Percentiles rank a stretch among this genome's conserved stretches.
phyloP scores from a whole-genome alignment of 345 rosid genomes.

The Gossypium ekmanianum region DNA sequence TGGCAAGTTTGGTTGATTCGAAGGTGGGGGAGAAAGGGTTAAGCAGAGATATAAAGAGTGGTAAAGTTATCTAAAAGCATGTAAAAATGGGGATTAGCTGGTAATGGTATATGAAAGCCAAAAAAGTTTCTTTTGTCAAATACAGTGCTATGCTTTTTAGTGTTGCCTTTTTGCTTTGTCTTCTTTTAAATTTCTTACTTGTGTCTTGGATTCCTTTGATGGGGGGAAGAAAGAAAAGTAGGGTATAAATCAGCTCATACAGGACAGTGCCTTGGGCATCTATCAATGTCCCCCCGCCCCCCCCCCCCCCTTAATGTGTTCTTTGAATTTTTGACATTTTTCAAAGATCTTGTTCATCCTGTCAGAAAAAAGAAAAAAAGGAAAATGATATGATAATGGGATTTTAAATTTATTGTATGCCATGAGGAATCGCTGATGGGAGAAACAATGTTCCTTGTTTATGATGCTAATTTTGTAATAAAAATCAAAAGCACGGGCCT shows the following conservation, averaged over 20 bases:
- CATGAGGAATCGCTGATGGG: too few species aligned
- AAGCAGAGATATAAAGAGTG: too few species aligned
- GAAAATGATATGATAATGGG: too few species aligned
- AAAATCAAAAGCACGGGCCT: too few species aligned
- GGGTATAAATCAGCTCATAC: constrained; percentile 45
- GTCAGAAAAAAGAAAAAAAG: background rate
- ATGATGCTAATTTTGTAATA: too few species aligned
- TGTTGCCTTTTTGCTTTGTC: constrained; percentile 7
- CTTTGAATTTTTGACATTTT: background rate
- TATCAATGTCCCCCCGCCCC: background rate
- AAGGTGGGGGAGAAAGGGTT: too few species aligned
- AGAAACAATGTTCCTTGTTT: too few species aligned
- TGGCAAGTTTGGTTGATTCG: too few species aligned
- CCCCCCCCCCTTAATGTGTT: too few species aligned
- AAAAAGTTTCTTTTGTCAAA: constrained; percentile 47
- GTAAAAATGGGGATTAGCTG: too few species aligned
- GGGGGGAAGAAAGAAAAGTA: constrained; percentile 45
- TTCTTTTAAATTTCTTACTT: constrained; percentile 9
- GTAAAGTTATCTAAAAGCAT: too few species aligned
- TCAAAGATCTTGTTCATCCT: background rate
- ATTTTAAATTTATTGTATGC: too few species aligned
- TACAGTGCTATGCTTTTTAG: constrained; percentile 30
- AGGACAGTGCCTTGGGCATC: constrained; percentile 26
- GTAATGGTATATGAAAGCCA: background rate
- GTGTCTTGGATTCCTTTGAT: constrained; percentile 43